These are phyloP conservation scores for Cutaneotrichosporon daszewskae DNA, from an alignment of 1,284 basidiomycete genomes.

Conservation along the genomic window DNA sequence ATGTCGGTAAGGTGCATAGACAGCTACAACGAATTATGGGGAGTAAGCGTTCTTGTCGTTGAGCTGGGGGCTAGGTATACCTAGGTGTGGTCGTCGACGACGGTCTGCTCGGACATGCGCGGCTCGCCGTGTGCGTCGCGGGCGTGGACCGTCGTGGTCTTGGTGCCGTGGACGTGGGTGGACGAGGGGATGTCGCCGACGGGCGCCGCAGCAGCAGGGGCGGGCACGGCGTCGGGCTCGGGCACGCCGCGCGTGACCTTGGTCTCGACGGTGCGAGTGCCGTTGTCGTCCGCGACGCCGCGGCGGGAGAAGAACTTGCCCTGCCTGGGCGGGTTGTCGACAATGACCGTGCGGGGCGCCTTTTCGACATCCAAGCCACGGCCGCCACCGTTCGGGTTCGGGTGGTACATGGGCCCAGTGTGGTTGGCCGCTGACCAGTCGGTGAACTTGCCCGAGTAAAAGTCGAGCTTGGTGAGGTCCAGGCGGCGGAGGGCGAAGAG, in stretches of 20 bases:
- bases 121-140: constrained; percentile 5
- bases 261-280: too few relatives aligned
- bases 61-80: too few relatives aligned
- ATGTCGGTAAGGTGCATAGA: too few relatives aligned
- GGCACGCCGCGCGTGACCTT: neutral
- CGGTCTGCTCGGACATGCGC: constrained; percentile 17
- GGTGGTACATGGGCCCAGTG: neutral
- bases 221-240: neutral
- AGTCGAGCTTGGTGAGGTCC: constrained; percentile 31
- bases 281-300: constrained; percentile 26
- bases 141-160: neutral
- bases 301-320: constrained; percentile 23
- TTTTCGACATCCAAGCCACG: constrained; percentile 7
- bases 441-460: constrained; percentile 25
- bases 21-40: too few relatives aligned
- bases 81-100: too few relatives aligned
- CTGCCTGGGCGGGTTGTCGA: neutral
- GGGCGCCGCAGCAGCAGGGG: too few relatives aligned
- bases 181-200: too few relatives aligned
- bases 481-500: constrained; percentile 20
- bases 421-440: neutral
- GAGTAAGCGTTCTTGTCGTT: too few relatives aligned
- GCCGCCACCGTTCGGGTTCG: neutral
- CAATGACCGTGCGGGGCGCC: neutral
- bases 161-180: neutral